Evolutionary conservation across 108 stramenopile species (phyloP), one percentile per base, ranked within the genome.

Genomic region (Tribonema minus): DNA sequence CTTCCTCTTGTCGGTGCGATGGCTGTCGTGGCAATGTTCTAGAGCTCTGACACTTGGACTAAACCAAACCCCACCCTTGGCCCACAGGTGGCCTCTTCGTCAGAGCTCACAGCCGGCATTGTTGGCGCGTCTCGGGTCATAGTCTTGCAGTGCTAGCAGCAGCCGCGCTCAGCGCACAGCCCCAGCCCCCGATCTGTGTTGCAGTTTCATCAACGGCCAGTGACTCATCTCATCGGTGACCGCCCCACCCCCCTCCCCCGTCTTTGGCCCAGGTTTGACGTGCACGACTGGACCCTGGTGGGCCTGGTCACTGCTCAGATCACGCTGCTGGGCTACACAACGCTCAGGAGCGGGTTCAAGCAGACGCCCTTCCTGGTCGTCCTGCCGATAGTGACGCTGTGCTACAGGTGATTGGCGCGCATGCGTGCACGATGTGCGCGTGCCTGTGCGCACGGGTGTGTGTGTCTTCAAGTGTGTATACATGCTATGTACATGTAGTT

Each of bases 301-400:
- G 74, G 75, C 25, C 79, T 80, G 25, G 75, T 23, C 12, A n/a
- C 61, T 9, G 76, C 76, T 0, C 76, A 76, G 65, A 35, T 80
- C 2, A 80, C 79, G 26, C 67, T 80, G 25, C 68, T 75, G 31
- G 79, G 79, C 31, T 80, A 80, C 29, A 67, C 77, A 0, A 61
- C 30, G 27, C 29, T 80, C n/a, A 32, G 73, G 26, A 31, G 12
- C 33, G 73, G 73, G 9, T 75, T 33, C 41, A 34, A 39, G 4
- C 46, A 75, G 25, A 64, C 73, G 12, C 37, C 39, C 6, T 28
- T 40, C 0, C 63, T 74, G 37, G 9, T 65, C 23, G 39, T 63
- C 2, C 72, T 74, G 9, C 64, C 72, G 1, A 3, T 46, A 23
- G 1, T 74, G 59, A 40, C 64, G 35, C 40, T 32, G 39, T 74